These are phyloP conservation scores for Vitis hybrid DNA, from an alignment of 177 flowering plant genomes.

Conservation along the genomic window DNA sequence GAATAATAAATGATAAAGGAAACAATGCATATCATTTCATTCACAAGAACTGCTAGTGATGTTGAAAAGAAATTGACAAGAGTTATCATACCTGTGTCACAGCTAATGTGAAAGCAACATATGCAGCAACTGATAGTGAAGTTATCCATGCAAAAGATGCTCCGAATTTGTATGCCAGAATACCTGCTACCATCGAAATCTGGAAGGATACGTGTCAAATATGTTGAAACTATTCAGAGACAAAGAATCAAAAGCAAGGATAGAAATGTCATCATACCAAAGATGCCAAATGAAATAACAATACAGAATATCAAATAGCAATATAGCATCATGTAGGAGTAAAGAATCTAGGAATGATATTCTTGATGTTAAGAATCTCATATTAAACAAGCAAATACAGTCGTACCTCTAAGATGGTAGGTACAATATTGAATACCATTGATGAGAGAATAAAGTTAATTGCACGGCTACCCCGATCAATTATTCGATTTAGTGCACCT, in stretches of 20 bases:
- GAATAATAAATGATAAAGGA: not conserved
- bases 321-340: not conserved
- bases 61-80: not conserved
- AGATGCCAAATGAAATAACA: conserved; percentile 2
- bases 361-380: not conserved
- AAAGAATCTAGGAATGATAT: not conserved
- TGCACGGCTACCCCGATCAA: conserved; percentile 98
- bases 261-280: not conserved
- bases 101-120: conserved; percentile 78
- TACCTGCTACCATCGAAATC: conserved; percentile 99
- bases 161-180: conserved; percentile 96
- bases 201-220: conserved; percentile 38
- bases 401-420: conserved; percentile 89
- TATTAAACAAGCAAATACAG: conserved; percentile 5
- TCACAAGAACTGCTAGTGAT: not conserved
- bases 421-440: conserved; percentile 92
- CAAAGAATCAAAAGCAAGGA: not conserved
- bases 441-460: conserved; percentile 86
- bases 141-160: conserved; percentile 97
- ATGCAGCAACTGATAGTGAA: conserved; percentile 89
- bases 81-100: conserved; percentile 79
- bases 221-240: conserved; percentile 14
- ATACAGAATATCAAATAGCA: not conserved
- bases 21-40: not conserved
- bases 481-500: conserved; percentile 81